phyloP scores from a whole-genome alignment of 208 protist species.

The Angomonas deanei region DNA sequence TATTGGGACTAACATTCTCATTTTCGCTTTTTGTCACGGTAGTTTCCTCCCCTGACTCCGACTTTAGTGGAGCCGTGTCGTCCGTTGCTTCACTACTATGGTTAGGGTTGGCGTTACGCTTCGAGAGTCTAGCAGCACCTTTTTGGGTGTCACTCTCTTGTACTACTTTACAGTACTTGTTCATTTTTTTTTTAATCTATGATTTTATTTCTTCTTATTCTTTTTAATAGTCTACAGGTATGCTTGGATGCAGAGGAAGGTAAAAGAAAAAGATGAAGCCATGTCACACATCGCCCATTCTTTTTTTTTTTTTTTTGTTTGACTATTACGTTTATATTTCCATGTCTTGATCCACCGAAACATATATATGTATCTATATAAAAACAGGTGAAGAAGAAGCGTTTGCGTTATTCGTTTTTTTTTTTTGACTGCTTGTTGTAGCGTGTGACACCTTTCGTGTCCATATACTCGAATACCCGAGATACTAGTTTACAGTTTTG shows the following conservation, averaged over 20 bases:
- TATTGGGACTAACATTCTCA: too few relatives aligned
- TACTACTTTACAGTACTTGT: constrained; percentile 51
- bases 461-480: too few relatives aligned
- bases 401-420: neutral
- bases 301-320: neutral
- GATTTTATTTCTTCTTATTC: neutral
- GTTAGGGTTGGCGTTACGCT: neutral
- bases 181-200: constrained; percentile 5
- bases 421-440: neutral
- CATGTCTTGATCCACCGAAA: neutral
- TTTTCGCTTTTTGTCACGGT: neutral
- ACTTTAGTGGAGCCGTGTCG: too few relatives aligned
- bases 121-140: neutral
- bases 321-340: neutral
- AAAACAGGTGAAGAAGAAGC: neutral
- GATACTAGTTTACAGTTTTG: too few relatives aligned
- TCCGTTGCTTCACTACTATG: too few relatives aligned
- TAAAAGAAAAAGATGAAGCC: too few relatives aligned
- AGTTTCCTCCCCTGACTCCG: neutral
- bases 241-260: too few relatives aligned
- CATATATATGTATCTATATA: neutral
- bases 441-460: too few relatives aligned
- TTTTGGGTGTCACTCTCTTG: neutral
- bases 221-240: too few relatives aligned
- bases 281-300: too few relatives aligned